Evolutionary conservation across 352 stramenopile genomes (phyloP).

Genomic region (Phytopythium chamaehyphon): DNA sequence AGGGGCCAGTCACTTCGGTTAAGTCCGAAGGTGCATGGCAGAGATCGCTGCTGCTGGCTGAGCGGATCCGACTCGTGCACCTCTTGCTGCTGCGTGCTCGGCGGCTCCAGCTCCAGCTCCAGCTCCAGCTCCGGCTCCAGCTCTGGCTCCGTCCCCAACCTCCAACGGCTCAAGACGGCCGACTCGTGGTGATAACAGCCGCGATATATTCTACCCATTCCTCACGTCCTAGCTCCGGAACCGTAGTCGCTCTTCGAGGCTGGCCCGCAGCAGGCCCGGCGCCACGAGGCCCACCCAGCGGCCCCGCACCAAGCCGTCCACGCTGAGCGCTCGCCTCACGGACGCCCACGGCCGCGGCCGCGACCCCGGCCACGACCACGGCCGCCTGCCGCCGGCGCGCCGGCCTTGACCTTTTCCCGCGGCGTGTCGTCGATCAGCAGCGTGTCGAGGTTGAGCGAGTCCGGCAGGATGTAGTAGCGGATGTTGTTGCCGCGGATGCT

Average conservation of each 20-base stretch:
- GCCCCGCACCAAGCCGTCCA: not conserved
- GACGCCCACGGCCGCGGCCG: constrained; percentile 55
- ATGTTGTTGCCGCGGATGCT: constrained; percentile 99
- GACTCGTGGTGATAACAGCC: not conserved
- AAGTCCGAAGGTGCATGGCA: constrained; percentile 21
- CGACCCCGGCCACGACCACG: constrained; percentile 79
- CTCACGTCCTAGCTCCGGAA: not conserved
- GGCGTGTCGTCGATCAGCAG: constrained; percentile 98
- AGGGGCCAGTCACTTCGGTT: constrained; percentile 11
- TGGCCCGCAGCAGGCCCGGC: not conserved
- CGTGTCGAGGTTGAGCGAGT: constrained; percentile 98
- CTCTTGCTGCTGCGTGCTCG: no score
- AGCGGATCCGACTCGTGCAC: not conserved
- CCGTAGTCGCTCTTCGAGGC: not conserved
- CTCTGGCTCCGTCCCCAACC: no score
- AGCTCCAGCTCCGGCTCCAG: no score
- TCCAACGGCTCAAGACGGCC: not conserved
- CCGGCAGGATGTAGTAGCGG: constrained; percentile 92
- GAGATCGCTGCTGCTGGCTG: not conserved
- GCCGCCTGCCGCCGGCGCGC: constrained; percentile 46
- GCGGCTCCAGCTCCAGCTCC: not conserved
- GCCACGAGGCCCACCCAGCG: not conserved
- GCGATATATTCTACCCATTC: constrained; percentile 5
- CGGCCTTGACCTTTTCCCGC: constrained; percentile 91
- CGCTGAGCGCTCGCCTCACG: constrained; percentile 7